Conservation (phyloP, 257 asterid species). For the Marsdenia floribunda region DNA sequence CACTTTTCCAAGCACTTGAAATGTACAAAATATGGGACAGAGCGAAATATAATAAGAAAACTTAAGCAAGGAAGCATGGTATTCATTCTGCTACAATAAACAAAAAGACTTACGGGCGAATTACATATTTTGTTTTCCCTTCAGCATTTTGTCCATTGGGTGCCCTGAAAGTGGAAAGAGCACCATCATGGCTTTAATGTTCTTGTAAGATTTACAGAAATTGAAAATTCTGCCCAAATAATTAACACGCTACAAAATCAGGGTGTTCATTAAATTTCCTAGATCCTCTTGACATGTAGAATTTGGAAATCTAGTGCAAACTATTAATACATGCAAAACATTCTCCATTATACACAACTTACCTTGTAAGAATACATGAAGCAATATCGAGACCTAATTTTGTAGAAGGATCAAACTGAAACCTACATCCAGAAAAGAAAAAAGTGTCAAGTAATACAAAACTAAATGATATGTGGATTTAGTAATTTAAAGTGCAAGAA, state of each 20-base stretch:
- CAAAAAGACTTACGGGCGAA: constrained; percentile 77
- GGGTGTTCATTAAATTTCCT: background rate
- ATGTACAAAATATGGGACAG: background rate
- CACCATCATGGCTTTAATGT: background rate
- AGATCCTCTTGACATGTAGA: constrained; percentile 13
- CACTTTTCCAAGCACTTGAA: background rate
- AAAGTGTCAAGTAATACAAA: constrained; percentile 14
- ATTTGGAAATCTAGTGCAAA: constrained; percentile 7
- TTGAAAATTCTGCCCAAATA: constrained; percentile 5
- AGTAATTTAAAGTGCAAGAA: background rate
- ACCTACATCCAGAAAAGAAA: constrained; percentile 43
- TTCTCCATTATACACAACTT: constrained; percentile 19
- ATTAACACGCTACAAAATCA: constrained; percentile 1
- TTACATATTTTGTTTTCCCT: constrained; percentile 77
- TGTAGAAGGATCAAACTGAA: constrained; percentile 73
- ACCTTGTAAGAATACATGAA: constrained; percentile 88
- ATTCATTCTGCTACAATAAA: constrained; percentile 8
- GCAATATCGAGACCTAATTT: constrained; percentile 94
- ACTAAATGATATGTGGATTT: background rate
- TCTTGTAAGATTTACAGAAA: constrained; percentile 13
- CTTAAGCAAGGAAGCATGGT: background rate
- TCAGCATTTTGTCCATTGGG: constrained; percentile 77
- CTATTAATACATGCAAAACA: constrained; percentile 9
- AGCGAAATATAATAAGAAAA: background rate
- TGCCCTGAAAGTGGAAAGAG: constrained; percentile 48